Percentiles rank a stretch among this genome's conserved stretches.
Conservation (phyloP, 306 rosid genomes). For the Hippophae rhamnoides region DNA sequence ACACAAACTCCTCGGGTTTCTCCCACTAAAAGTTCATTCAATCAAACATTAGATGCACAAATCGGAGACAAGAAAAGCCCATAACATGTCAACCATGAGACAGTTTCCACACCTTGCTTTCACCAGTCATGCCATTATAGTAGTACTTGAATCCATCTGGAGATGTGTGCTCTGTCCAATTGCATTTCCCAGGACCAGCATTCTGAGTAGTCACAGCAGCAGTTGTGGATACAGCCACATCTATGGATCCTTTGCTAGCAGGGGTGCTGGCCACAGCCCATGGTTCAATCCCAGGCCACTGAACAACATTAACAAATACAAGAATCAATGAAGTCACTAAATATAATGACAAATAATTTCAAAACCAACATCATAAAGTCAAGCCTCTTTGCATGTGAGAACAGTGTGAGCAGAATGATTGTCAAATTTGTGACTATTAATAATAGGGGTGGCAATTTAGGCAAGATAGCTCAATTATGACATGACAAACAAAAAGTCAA, state of each 20-base stretch:
- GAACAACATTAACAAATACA: slow-evolving; percentile 35
- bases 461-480: too few relatives aligned
- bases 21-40: slow-evolving; percentile 65
- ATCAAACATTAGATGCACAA: slow-evolving; percentile 14
- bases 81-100: slow-evolving; percentile 15
- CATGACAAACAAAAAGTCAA: too few relatives aligned
- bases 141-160: slow-evolving; percentile 70
- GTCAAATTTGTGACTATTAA: not conserved
- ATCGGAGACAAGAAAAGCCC: slow-evolving; percentile 2
- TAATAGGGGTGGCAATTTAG: too few relatives aligned
- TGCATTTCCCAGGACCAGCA: slow-evolving; percentile 36
- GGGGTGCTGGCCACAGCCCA: slow-evolving; percentile 34
- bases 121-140: slow-evolving; percentile 53
- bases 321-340: slow-evolving; percentile 11
- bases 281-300: slow-evolving; percentile 48
- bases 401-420: not conserved
- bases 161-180: slow-evolving; percentile 92
- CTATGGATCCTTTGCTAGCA: slow-evolving; percentile 34
- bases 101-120: slow-evolving; percentile 60
- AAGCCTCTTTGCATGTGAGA: not conserved
- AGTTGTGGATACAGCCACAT: slow-evolving; percentile 50
- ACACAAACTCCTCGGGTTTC: slow-evolving; percentile 70
- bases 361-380: not conserved
- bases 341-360: slow-evolving; percentile 6
- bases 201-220: slow-evolving; percentile 32